Base-by-base conservation (phyloP, 208 protist species). In the Wallacemonas sp. region DNA sequence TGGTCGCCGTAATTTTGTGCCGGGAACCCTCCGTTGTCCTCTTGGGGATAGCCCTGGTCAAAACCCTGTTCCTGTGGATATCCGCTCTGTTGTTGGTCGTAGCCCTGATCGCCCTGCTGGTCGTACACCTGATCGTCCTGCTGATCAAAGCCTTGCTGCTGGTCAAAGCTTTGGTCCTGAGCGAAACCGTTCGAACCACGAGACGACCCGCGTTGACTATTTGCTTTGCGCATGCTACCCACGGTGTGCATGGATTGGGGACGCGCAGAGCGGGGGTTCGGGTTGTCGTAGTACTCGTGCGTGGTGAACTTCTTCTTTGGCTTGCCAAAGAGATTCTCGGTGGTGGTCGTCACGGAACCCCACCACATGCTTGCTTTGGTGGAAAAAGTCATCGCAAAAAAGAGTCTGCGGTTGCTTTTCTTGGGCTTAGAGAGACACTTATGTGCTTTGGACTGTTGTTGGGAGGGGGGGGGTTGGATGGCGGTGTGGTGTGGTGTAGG, bases 321-420 rank as follows among this genome's bases (percentile, higher is more conserved):
- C 46, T 83, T 87, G 65, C 77, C 76, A 54, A 88, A 87, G 32
- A 81, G 34, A 9, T 68, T 55, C 61, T 92, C 85, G 11, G 76
- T 83, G 23, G 78, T 78, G 29, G 76, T 79, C 41, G 71, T 74
- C 21, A 84, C 72, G 43, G 71, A 81, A 5, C 82, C 82, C 80
- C 80, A 88, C 67, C 70, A 79, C 82, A 92, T 92, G 19, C 71
- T 78, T 26, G 72, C 69, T 61, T 84, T 92, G 1, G 85, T 92
- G 36, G 52, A 71, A 52, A 88, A 87, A 0, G 78, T 68, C 85
- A 88, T 92, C 26, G 24, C 74, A 19, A 58, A 55, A 21, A 24
- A 55, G 19, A 17, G 19, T 11, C 8, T 49, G 11, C 8, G 6
- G 8, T 49, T 49, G 8, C 19, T 49, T 49, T 56, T 56, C 48